Conservation (phyloP, 352 stramenopile species). For the Aphanomyces astaci region DNA sequence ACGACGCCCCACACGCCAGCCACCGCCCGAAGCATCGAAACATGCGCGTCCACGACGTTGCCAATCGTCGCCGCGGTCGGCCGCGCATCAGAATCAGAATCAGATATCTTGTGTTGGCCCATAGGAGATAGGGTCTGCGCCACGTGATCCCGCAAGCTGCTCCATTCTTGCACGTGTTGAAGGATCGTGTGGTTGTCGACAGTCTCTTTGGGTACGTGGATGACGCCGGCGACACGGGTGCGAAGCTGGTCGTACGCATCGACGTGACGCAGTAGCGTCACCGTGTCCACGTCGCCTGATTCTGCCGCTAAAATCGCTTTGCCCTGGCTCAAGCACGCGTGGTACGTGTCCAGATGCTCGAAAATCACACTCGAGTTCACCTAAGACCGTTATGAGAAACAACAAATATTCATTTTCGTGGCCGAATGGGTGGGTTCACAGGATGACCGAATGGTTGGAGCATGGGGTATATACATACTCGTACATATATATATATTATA, state of each 20-base stretch:
- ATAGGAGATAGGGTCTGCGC: no score
- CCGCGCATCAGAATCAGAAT: no score
- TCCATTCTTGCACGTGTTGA: neutral
- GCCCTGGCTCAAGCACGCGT: slow-evolving; percentile 16
- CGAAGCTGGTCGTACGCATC: slow-evolving; percentile 20
- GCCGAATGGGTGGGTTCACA: no score
- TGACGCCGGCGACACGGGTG: neutral
- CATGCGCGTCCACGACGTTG: slow-evolving; percentile 12
- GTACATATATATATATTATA: no score
- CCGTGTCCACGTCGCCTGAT: slow-evolving; percentile 14
- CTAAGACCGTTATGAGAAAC: no score
- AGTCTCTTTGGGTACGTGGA: neutral
- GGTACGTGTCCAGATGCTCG: slow-evolving; percentile 11
- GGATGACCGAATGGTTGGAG: no score
- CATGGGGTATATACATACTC: no score
- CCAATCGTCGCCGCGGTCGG: neutral
- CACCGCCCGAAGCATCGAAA: neutral
- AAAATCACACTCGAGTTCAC: slow-evolving; percentile 1
- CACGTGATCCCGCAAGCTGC: neutral
- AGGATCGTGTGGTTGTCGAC: slow-evolving; percentile 2
- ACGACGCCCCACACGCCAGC: neutral
- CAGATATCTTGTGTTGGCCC: no score
- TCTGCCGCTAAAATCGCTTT: slow-evolving; percentile 15
- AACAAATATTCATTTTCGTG: no score
- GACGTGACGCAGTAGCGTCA: slow-evolving; percentile 9